Percentiles rank a stretch among this genome's conserved stretches.
These are phyloP conservation scores for Taphrina populina DNA, from an alignment of 1,139 yeast species.

Conservation along the genomic window DNA sequence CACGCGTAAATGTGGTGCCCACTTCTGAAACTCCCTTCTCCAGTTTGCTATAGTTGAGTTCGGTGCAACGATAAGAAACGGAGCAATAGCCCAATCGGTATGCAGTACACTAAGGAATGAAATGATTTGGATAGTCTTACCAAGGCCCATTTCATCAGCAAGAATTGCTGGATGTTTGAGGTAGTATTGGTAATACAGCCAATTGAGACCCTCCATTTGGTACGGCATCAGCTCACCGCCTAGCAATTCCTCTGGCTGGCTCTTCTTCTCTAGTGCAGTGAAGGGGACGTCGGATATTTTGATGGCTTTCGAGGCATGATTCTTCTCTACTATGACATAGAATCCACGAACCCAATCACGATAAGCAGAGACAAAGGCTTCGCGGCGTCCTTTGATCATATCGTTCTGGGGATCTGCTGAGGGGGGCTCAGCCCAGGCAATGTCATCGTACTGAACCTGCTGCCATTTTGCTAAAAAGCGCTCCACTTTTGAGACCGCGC, in stretches of 20 bases:
- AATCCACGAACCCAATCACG: constrained; percentile 37
- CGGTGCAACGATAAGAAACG: constrained; percentile 78
- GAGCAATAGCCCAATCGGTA: constrained; percentile 43
- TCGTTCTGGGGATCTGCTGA: background rate
- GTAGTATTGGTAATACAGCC: constrained; percentile 40
- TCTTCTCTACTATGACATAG: constrained; percentile 33
- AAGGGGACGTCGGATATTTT: constrained; percentile 14
- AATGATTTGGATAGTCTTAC: constrained; percentile 91
- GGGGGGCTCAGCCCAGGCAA: constrained; percentile 38
- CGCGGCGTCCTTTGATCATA: constrained; percentile 23
- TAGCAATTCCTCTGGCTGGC: constrained; percentile 25
- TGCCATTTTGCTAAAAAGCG: constrained; percentile 38
- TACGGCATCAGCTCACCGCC: constrained; percentile 37
- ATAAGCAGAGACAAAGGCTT: constrained; percentile 36
- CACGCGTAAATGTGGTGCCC: constrained; percentile 75
- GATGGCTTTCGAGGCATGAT: constrained; percentile 14
- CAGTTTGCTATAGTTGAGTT: constrained; percentile 80
- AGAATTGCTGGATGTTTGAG: constrained; percentile 64
- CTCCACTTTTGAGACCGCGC: constrained; percentile 33
- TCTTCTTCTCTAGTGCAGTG: constrained; percentile 24
- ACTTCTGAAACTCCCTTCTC: constrained; percentile 79
- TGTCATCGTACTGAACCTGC: constrained; percentile 38
- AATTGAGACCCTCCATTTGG: constrained; percentile 39
- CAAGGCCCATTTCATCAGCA: constrained; percentile 98
- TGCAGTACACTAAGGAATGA: constrained; percentile 47